phyloP scores from a whole-genome alignment of 2,329 filamentous ascomycete species.

The Paramyrothecium sp. region DNA sequence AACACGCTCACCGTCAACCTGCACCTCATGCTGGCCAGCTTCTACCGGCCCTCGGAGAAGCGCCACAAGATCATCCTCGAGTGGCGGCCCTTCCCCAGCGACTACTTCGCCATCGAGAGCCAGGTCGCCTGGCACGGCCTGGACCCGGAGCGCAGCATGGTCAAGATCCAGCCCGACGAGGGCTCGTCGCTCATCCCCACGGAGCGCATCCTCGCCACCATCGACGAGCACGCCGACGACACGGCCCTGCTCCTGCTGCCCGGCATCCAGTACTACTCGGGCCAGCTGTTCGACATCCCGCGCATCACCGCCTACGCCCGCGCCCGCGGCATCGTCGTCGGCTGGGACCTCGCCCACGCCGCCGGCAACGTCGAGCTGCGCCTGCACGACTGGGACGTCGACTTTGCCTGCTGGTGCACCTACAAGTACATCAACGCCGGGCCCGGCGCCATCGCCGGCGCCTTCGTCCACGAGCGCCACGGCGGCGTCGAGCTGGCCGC shows the following conservation, averaged over 20 bases:
- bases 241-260: conserved; percentile 79
- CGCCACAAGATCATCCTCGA: conserved; percentile 83
- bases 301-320: conserved; percentile 77
- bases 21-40: conserved; percentile 80
- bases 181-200: conserved; percentile 63
- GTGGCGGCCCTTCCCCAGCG: conserved; percentile 85
- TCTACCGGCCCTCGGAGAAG: conserved; percentile 68
- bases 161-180: conserved; percentile 67
- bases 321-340: conserved; percentile 67
- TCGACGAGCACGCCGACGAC: conserved; percentile 70
- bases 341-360: conserved; percentile 88
- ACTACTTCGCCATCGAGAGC: conserved; percentile 81
- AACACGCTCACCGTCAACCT: conserved; percentile 81
- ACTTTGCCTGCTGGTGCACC: conserved; percentile 90
- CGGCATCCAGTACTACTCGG: conserved; percentile 89
- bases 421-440: conserved; percentile 80
- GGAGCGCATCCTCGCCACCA: conserved; percentile 67
- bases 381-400: conserved; percentile 86
- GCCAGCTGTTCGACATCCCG: conserved; percentile 81
- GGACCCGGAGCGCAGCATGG: conserved; percentile 65
- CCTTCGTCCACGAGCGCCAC: conserved; percentile 78
- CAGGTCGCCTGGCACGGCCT: conserved; percentile 73
- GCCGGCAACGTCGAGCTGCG: conserved; percentile 77
- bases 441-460: conserved; percentile 75
- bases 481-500: conserved; percentile 48